Conservation (phyloP, 208 protist genomes). For the Leishmania guyanensis region DNA sequence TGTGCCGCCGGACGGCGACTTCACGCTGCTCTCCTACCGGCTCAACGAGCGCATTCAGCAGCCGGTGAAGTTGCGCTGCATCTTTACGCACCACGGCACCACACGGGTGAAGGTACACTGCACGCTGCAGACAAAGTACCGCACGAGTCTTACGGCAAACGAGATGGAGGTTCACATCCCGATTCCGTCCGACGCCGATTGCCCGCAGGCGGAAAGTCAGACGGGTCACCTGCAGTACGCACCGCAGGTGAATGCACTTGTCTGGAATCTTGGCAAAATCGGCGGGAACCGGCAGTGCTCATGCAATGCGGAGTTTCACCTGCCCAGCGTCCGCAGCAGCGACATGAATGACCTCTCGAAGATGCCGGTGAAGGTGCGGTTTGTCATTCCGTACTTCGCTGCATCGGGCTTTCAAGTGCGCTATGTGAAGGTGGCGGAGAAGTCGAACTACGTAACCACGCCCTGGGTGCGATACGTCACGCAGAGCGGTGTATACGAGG, state of each 20-base stretch:
- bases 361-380: conserved; percentile 96
- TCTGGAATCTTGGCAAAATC: conserved; percentile 98
- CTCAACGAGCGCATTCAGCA: conserved; percentile 94
- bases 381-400: conserved; percentile 99
- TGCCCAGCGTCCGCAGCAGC: conserved; percentile 92
- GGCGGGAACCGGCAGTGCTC: conserved; percentile 93
- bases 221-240: conserved; percentile 94
- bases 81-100: conserved; percentile 88
- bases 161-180: conserved; percentile 98
- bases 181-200: conserved; percentile 97
- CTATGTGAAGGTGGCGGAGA: conserved; percentile 98
- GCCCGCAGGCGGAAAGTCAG: conserved; percentile 92
- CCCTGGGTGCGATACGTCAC: conserved; percentile 99
- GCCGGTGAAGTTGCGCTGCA: conserved; percentile 93
- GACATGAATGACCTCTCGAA: conserved; percentile 73
- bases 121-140: conserved; percentile 94
- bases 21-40: conserved; percentile 98
- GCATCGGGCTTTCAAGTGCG: conserved; percentile 98
- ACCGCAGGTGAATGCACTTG: conserved; percentile 96
- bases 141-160: conserved; percentile 92
- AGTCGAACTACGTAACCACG: conserved; percentile 95
- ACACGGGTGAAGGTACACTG: conserved; percentile 96
- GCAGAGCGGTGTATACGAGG: conserved; percentile 96
- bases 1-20: conserved; percentile 97
- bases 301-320: conserved; percentile 94